Conservation (phyloP, 495 filamentous ascomycete genomes). For the Annulohypoxylon moriforme region DNA sequence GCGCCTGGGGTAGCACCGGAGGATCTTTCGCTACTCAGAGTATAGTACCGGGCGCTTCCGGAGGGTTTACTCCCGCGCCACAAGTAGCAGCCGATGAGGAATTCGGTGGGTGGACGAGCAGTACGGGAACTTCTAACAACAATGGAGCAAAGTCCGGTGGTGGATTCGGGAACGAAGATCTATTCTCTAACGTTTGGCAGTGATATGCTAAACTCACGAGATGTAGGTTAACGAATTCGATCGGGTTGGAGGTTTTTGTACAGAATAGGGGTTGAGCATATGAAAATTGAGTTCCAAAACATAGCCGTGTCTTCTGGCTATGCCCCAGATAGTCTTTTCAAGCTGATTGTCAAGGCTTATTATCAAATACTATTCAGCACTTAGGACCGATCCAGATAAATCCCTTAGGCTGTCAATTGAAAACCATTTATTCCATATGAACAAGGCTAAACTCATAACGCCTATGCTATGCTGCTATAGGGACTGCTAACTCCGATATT, state of each 20-base stretch:
- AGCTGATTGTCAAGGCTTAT: background rate
- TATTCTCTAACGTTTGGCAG: slow-evolving; percentile 96
- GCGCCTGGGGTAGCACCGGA: slow-evolving; percentile 80
- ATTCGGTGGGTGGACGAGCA: slow-evolving; percentile 91
- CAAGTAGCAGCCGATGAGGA: slow-evolving; percentile 87
- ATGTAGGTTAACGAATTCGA: background rate
- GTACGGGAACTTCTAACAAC: slow-evolving; percentile 56
- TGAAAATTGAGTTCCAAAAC: slow-evolving; percentile 9
- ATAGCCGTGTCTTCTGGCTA: slow-evolving; percentile 2
- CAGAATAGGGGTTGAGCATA: background rate
- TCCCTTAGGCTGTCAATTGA: slow-evolving; percentile 9
- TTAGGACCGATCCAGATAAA: slow-evolving; percentile 21
- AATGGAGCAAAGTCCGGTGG: slow-evolving; percentile 50
- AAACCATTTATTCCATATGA: slow-evolving; percentile 12
- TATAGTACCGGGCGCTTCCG: slow-evolving; percentile 63
- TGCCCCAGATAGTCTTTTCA: background rate
- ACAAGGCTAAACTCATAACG: slow-evolving; percentile 34
- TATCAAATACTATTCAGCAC: slow-evolving; percentile 9
- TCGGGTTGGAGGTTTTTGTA: background rate
- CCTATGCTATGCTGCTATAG: slow-evolving; percentile 41
- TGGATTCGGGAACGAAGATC: slow-evolving; percentile 80
- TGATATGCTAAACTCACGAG: slow-evolving; percentile 49
- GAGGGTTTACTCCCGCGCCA: slow-evolving; percentile 64
- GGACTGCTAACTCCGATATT: slow-evolving; percentile 14
- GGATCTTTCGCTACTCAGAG: slow-evolving; percentile 62